Conservation (phyloP, 148 eudicot genomes). For the Mesembryanthemum crystallinum region DNA sequence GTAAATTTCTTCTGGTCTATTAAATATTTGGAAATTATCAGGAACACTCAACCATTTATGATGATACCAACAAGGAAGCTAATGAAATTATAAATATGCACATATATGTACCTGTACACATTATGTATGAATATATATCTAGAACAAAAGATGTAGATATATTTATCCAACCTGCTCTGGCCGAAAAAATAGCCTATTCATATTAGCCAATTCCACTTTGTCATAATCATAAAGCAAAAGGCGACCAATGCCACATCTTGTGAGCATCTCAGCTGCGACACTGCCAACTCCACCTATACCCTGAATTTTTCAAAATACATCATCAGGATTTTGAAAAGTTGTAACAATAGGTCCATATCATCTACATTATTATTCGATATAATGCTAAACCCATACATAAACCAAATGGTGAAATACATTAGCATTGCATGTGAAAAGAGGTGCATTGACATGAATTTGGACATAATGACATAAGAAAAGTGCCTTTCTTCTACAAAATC, state of each 20-base stretch:
- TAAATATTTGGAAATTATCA: not conserved
- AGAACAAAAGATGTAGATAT: not conserved
- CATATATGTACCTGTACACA: too few relatives aligned
- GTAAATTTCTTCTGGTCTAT: not conserved
- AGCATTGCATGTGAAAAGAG: not conserved
- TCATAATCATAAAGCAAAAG: conserved; percentile 97
- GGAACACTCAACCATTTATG: not conserved
- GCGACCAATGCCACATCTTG: conserved; percentile 98
- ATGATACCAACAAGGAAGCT: not conserved
- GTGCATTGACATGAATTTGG: not conserved
- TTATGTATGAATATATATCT: not conserved
- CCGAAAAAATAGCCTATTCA: conserved; percentile 97
- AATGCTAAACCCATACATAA: not conserved
- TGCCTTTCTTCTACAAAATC: not conserved
- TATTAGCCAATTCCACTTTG: conserved; percentile 96
- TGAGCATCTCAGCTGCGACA: conserved; percentile 99
- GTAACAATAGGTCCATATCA: not conserved
- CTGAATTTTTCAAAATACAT: conserved; percentile 32
- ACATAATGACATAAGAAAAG: not conserved
- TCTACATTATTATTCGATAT: not conserved
- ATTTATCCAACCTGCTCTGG: conserved; percentile 75
- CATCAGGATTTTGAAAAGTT: not conserved
- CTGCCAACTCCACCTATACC: conserved; percentile 99
- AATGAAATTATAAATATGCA: not conserved
- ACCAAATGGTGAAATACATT: not conserved